Evolutionary conservation across 352 stramenopile species (phyloP).

Genomic region (Phytophthora pseudosyringae): DNA sequence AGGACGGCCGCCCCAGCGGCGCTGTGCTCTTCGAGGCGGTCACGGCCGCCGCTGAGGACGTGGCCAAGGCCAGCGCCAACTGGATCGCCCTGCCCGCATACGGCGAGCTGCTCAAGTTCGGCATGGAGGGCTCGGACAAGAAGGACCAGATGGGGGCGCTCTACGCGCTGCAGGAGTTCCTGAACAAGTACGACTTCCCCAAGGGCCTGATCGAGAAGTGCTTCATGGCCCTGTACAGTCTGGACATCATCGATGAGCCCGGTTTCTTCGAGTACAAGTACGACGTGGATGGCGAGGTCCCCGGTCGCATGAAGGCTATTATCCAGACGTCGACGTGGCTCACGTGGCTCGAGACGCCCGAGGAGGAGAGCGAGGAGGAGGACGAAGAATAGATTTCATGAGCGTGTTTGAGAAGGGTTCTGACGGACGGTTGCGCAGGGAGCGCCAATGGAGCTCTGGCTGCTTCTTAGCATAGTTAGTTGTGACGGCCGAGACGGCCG

Average conservation of each 20-base stretch:
- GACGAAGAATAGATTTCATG: constrained; percentile 77
- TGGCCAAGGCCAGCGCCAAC: constrained; percentile 81
- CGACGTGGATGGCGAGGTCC: constrained; percentile 74
- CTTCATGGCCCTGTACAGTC: constrained; percentile 87
- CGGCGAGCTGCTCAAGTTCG: constrained; percentile 66
- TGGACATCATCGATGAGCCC: constrained; percentile 81
- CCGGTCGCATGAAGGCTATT: constrained; percentile 85
- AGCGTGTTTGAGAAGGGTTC: constrained; percentile 29
- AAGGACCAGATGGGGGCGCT: constrained; percentile 76
- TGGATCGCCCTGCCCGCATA: constrained; percentile 75
- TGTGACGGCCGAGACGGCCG: constrained; percentile 1
- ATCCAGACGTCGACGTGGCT: constrained; percentile 84
- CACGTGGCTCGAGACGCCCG: constrained; percentile 83
- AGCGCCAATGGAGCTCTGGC: constrained; percentile 7
- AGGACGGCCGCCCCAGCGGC: constrained; percentile 47
- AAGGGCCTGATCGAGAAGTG: constrained; percentile 85
- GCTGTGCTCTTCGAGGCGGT: constrained; percentile 68
- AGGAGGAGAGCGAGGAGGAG: constrained; percentile 76
- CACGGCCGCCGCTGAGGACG: constrained; percentile 54
- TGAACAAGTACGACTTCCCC: constrained; percentile 76
- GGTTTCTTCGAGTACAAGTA: constrained; percentile 91
- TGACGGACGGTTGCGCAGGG: constrained; percentile 20
- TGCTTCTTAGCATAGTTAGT: constrained; percentile 22
- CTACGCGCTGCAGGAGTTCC: constrained; percentile 78
- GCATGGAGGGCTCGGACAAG: constrained; percentile 55